A percentile compares a stretch with the other conserved stretches of the same genome.
Conservation (phyloP, 306 rosid genomes). For the Glycyrrhiza uralensis region DNA sequence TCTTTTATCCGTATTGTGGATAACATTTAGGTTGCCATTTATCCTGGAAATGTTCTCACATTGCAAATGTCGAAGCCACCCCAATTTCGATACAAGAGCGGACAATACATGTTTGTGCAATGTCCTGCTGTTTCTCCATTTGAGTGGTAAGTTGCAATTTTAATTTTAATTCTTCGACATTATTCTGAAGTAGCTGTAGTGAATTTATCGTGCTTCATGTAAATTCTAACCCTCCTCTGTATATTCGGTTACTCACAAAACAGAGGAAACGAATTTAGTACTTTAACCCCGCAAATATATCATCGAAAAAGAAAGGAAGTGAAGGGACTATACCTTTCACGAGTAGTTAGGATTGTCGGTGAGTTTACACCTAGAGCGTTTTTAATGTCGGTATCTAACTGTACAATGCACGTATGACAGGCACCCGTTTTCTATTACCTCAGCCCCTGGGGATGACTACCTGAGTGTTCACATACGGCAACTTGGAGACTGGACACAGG, state of each 20-base stretch:
- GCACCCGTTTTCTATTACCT: conserved; percentile 98
- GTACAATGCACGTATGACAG: conserved; percentile 36
- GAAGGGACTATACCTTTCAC: background rate
- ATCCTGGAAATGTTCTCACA: conserved; percentile 89
- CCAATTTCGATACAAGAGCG: conserved; percentile 82
- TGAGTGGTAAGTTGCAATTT: conserved; percentile 64
- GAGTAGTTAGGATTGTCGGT: background rate
- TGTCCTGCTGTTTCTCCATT: conserved; percentile 92
- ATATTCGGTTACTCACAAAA: background rate
- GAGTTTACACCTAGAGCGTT: background rate
- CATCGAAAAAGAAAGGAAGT: background rate
- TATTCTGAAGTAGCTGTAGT: background rate
- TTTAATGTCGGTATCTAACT: background rate
- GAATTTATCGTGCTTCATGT: background rate
- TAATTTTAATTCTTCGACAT: conserved; percentile 7
- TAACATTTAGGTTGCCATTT: conserved; percentile 71
- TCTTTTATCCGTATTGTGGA: background rate
- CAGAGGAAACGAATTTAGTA: background rate
- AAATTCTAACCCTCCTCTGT: background rate
- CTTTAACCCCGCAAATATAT: background rate
- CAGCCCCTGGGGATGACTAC: conserved; percentile 88
- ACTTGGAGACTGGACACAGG: conserved; percentile 95
- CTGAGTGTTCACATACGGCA: conserved; percentile 92
- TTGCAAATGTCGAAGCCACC: conserved; percentile 90
- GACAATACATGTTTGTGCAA: conserved; percentile 95